phyloP scores from a whole-genome alignment of 1,139 yeast genomes.

The Meyerozyma smithsonii region DNA sequence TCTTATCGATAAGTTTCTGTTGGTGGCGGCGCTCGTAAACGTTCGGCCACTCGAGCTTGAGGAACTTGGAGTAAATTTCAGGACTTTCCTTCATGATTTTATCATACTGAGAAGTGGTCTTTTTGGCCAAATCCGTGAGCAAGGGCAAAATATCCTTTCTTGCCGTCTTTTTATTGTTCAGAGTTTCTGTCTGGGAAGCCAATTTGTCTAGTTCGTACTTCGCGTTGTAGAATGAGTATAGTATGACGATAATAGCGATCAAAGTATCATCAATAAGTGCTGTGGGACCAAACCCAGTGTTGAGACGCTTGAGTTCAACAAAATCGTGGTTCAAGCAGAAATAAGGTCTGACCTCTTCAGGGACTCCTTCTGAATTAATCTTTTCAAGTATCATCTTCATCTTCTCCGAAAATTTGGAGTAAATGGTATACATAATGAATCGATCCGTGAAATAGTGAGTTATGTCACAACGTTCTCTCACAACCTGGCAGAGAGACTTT shows the following conservation, averaged over 20 bases:
- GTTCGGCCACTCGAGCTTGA: conserved; percentile 7
- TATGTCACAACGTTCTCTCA: conserved; percentile 42
- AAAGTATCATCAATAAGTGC: conserved; percentile 73
- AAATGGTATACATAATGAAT: conserved; percentile 42
- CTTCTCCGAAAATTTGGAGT: conserved; percentile 39
- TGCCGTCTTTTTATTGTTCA: conserved; percentile 36
- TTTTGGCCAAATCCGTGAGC: conserved; percentile 14
- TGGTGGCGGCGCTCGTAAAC: not conserved
- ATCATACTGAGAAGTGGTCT: conserved; percentile 15
- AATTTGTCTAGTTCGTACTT: conserved; percentile 5
- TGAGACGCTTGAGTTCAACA: conserved; percentile 63
- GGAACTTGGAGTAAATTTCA: conserved; percentile 28
- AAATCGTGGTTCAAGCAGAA: conserved; percentile 48
- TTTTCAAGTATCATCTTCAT: conserved; percentile 31
- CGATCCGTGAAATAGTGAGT: conserved; percentile 51
- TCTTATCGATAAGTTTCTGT: not conserved
- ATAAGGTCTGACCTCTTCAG: conserved; percentile 24
- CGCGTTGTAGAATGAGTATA: conserved; percentile 30
- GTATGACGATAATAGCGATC: conserved; percentile 54
- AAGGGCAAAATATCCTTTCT: conserved; percentile 36
- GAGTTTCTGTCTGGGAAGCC: conserved; percentile 25
- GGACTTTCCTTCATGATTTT: conserved; percentile 26
- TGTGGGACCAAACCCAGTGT: conserved; percentile 81
- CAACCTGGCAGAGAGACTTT: conserved; percentile 43
- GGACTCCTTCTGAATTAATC: conserved; percentile 26